phyloP scores from a whole-genome alignment of 2,329 filamentous ascomycete genomes.

The Tolypocladium nubicola region DNA sequence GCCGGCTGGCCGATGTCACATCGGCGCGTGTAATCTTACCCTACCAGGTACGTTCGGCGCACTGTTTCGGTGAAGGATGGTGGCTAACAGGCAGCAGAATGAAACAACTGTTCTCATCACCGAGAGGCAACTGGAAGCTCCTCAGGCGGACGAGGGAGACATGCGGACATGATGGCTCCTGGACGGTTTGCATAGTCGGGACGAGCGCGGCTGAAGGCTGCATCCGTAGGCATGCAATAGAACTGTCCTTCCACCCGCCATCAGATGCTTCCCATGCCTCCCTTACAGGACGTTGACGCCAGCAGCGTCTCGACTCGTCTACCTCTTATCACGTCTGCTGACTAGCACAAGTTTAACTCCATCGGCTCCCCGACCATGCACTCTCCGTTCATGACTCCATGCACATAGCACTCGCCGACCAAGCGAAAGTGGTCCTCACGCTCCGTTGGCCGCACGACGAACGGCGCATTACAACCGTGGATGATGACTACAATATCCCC shows the following conservation, averaged over 20 bases:
- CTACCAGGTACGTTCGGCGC: neutral
- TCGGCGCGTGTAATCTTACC: constrained; percentile 3
- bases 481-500: constrained; percentile 5
- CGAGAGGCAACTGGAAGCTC: neutral
- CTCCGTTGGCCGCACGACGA: constrained; percentile 2
- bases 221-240: neutral
- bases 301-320: neutral
- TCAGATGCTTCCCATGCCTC: neutral
- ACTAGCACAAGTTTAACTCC: constrained; percentile 2
- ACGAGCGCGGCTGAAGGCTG: neutral
- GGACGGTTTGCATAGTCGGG: neutral
- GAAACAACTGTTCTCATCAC: neutral
- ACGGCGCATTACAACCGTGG: constrained; percentile 6
- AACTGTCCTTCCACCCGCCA: neutral
- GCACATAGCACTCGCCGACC: constrained; percentile 6
- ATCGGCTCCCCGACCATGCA: constrained; percentile 1
- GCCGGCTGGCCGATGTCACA: neutral
- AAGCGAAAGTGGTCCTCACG: constrained; percentile 1
- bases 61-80: neutral
- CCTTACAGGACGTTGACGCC: neutral
- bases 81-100: neutral
- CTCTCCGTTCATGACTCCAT: constrained; percentile 7
- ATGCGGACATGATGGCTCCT: neutral
- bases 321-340: neutral
- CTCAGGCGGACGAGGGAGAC: neutral